Evolutionary conservation across 345 rosid species (phyloP), one percentile per base, ranked within the genome.

Genomic region (Chamaenerion angustifolium): DNA sequence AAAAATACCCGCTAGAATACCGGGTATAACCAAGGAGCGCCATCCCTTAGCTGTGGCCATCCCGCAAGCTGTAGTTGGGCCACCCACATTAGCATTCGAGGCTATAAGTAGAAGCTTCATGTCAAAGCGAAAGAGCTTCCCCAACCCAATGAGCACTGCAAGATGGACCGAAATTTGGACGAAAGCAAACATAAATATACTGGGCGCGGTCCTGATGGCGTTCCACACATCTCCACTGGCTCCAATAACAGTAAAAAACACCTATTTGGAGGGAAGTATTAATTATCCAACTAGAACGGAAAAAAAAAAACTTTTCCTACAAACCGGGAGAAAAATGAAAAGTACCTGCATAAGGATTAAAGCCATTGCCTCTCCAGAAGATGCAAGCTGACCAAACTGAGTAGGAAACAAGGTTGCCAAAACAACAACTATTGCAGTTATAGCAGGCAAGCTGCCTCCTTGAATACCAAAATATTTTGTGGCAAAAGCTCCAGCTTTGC

Each of bases 31-130:
- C 70, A 87, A 49, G 40, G 89, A 81, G 49, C 27, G 63, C 94
- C 94, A 83, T 35, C 94, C 90, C 64, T 87, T 87, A 16, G 95
- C 88, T 0, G 86, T 85, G 18, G 92, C 95, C 98, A 90, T 90
- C 53, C 94, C 84, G 6, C 86, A 85, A 15, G 97, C 94, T 6
- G 94, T 89, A 16, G 95, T 85, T 1, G 95, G 95, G 43, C 95
- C 94, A 15, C 97, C 97, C 1, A 85, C 82, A 54, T 79, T 89
- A 16, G 95, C 97, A 76, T 85, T 85, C 40, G 94, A 89, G 41
- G 97, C 94, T n/a, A 90, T 19, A 23, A 90, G 94, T 61, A 85
- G 66, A 42, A 74, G 73, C 68, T 76, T 81, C 57, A 63, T 65
- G 56, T 85, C 98, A 11, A 85, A 56, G n/a, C 74, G 49, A 11